Conservation (phyloP, 1,139 yeast genomes). For the Lodderomyces beijingensis region DNA sequence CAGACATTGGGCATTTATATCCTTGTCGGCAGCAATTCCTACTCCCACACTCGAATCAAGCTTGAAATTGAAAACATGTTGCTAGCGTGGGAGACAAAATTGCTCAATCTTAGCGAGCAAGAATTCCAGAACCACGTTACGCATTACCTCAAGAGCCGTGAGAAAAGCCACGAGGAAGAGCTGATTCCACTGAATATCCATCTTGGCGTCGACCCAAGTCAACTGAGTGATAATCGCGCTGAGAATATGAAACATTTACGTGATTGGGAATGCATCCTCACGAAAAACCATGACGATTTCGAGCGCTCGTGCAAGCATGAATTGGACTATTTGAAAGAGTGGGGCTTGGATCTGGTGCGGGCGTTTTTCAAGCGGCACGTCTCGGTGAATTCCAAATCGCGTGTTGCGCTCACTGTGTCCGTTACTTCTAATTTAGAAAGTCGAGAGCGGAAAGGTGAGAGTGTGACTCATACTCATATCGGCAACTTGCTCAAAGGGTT, state of each 20-base stretch:
- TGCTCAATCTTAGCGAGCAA: constrained; percentile 20
- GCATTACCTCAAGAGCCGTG: constrained; percentile 28
- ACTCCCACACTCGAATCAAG: constrained; percentile 27
- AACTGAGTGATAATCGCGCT: constrained; percentile 2
- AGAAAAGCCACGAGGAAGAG: constrained; percentile 36
- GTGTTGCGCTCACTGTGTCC: constrained; percentile 22
- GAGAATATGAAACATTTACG: neutral
- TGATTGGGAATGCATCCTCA: constrained; percentile 2
- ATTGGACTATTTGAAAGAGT: neutral
- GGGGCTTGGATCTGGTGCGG: neutral
- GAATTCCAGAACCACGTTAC: constrained; percentile 32
- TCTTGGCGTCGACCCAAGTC: constrained; percentile 21
- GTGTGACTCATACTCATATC: too few relatives aligned
- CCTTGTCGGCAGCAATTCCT: constrained; percentile 38
- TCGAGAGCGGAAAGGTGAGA: too few relatives aligned
- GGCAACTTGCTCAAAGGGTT: too few relatives aligned
- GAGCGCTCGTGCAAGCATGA: neutral
- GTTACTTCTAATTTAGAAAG: too few relatives aligned
- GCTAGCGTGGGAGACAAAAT: constrained; percentile 27
- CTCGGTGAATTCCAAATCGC: constrained; percentile 30
- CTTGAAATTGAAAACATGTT: constrained; percentile 45
- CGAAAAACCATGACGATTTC: constrained; percentile 4
- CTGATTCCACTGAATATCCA: constrained; percentile 40
- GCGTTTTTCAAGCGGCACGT: constrained; percentile 29
- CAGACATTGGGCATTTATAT: constrained; percentile 54